Conservation (phyloP, 2,329 filamentous ascomycete species). For the Colletotrichum orchidophilum region DNA sequence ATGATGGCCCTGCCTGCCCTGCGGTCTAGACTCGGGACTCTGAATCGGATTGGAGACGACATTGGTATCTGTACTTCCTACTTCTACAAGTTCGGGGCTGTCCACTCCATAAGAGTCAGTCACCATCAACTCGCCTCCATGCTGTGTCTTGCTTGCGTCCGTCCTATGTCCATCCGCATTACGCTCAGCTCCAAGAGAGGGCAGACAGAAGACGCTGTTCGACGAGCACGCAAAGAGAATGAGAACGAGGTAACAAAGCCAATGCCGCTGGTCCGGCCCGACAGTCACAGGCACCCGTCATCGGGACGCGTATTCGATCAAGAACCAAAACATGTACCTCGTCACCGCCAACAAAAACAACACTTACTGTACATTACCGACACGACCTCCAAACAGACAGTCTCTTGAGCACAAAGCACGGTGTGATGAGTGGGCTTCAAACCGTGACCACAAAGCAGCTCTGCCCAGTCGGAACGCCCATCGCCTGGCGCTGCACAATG, state of each 20-base stretch:
- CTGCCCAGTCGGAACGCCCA: neutral
- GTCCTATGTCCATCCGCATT: neutral
- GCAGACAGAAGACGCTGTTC: neutral
- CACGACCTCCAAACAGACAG: neutral
- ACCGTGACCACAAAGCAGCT: neutral
- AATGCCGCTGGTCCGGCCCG: slow-evolving; percentile 19
- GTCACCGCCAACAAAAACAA: neutral
- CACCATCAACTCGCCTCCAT: neutral
- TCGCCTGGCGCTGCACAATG: neutral
- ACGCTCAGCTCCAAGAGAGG: neutral
- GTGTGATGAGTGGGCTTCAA: slow-evolving; percentile 11
- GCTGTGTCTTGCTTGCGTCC: no score
- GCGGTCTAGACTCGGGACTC: neutral
- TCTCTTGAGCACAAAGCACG: neutral
- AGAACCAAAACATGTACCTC: neutral
- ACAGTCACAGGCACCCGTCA: neutral
- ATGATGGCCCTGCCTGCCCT: neutral
- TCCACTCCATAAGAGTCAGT: neutral
- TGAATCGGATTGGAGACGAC: neutral
- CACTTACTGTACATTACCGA: no score
- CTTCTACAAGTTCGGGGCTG: neutral
- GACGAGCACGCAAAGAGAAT: neutral
- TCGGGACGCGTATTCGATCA: neutral
- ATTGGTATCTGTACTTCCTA: neutral
- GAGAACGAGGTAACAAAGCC: slow-evolving; percentile 15